Evolutionary conservation across 345 rosid genomes (phyloP), one percentile per base, ranked within the genome.

Genomic region (Physaria fendleri): DNA sequence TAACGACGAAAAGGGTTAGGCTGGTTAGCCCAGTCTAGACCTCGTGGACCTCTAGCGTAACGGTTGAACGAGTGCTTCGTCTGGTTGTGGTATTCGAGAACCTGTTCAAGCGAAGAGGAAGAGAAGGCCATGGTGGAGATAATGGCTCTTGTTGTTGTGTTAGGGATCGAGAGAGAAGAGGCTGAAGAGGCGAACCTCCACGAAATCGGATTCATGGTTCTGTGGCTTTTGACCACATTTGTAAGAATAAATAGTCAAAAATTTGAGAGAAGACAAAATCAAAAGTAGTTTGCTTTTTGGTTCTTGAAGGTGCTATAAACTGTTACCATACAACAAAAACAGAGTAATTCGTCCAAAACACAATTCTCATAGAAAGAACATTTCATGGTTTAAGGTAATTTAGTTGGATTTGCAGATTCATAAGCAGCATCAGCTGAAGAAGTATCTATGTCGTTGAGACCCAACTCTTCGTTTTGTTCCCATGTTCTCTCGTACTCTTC

Each of bases 381-480:
- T 41, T 45, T 22, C 17, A 17, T n/a, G 9, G 46, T 33, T 37
- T 12, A 52, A 18, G 56, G 61, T 59, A 51, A 51, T 27, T 52
- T 71, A 35, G 60, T 47, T 24, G 65, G 38, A 25, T 47, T 51
- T 16, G 18, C 41, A 16, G 43, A 35, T 25, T 70, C 77, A 56
- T 92, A 86, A n/a, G 96, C 90, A 44, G 73, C 85, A 65, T 92
- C 96, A 2, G 95, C 98, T 2, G 88, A 77, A 13, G 90, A 76
- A 30, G 98, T 91, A 66, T 88, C 93, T 0, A 92, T 84, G 64
- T 86, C 96, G 20, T 92, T 92, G 28, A 92, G 78, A 68, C 96
- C 96, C 74, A 92, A 66, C 41, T 92, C 96, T 64, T 92, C 98
- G 5, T 88, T 88, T 66, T 92, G 95, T 56, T 92, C 98, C 95